phyloP scores from a whole-genome alignment of 2,329 filamentous ascomycete genomes.

The Paracoccidioides brasiliensis region DNA sequence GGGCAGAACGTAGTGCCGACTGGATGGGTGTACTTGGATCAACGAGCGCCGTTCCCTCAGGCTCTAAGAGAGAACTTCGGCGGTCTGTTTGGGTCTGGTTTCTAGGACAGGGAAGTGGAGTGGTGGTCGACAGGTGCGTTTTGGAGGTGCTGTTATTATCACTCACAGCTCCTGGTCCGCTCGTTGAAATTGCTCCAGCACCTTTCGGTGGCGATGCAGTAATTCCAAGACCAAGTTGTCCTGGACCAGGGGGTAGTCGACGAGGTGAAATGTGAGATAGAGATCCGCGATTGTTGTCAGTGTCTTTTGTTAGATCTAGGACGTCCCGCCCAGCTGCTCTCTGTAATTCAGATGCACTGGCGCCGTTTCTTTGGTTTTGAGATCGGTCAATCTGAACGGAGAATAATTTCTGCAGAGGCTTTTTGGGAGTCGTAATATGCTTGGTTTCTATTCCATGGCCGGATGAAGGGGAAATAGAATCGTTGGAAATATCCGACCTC shows the following conservation, averaged over 20 bases:
- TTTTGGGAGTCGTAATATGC: neutral
- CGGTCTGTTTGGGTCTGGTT: neutral
- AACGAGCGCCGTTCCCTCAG: neutral
- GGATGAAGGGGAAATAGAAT: neutral
- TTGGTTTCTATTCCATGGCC: too few relatives aligned
- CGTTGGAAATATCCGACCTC: neutral
- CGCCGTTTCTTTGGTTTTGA: neutral
- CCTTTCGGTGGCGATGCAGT: neutral
- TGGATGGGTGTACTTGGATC: neutral
- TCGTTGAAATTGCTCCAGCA: neutral
- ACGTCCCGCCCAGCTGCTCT: slow-evolving; percentile 8
- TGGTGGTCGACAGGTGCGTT: neutral
- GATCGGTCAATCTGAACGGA: neutral
- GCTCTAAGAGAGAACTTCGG: neutral
- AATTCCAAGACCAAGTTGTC: neutral
- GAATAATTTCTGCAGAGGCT: neutral
- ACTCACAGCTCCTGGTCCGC: neutral
- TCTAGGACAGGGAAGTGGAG: neutral
- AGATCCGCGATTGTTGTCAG: slow-evolving; percentile 12
- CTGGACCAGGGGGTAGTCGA: neutral
- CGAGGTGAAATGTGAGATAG: neutral
- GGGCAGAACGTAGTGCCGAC: neutral
- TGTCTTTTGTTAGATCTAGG: slow-evolving; percentile 19
- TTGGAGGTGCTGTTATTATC: neutral
- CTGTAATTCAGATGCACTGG: neutral